Evolutionary conservation across 2,329 filamentous ascomycete genomes (phyloP), one percentile per base, ranked within the genome.

Genomic region (Didymellaceae sp.): DNA sequence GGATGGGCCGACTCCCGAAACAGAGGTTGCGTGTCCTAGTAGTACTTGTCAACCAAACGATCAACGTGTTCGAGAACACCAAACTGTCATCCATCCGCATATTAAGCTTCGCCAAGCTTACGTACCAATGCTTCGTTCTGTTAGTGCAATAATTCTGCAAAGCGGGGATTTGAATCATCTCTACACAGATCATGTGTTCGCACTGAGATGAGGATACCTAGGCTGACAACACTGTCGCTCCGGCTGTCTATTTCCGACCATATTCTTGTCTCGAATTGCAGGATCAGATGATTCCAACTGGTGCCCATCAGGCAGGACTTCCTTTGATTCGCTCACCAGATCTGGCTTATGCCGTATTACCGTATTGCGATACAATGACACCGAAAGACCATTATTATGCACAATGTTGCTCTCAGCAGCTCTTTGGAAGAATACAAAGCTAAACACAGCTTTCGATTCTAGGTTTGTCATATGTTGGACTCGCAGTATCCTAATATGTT

Each of bases 91-190:
- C 25, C n/a, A 26, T 31, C 18, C 20, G 37, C 31, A 28, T 8
- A 50, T 56, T 61, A 67, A 67, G 64, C 62, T 60, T 67, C 58
- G 64, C 64, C 62, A 66, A 67, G 62, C 32, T 37, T 22, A 21
- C 21, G n/a, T 45, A 38, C 17, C 34, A 61, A 65, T 56, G 64
- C 64, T 67, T 67, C 35, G 45, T 16, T 33, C 35, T 24, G 35
- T 41, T 51, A 48, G 39, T 22, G 28, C n/a, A n/a, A 25, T 26
- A 38, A 14, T 25, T 41, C 17, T 22, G 38, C 35, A 28, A 41
- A 31, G 48, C 30, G 38, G 48, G 42, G 33, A 20, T 22, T 25
- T 17, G 41, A 33, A 26, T 35, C 42, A 46, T 41, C 42, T 32
- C 40, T 20, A 52, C 48, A 52, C 48, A 52, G 48, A 46, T 52